Conservation (phyloP, 768 basidiomycete species). For the Boletus patriciae region DNA sequence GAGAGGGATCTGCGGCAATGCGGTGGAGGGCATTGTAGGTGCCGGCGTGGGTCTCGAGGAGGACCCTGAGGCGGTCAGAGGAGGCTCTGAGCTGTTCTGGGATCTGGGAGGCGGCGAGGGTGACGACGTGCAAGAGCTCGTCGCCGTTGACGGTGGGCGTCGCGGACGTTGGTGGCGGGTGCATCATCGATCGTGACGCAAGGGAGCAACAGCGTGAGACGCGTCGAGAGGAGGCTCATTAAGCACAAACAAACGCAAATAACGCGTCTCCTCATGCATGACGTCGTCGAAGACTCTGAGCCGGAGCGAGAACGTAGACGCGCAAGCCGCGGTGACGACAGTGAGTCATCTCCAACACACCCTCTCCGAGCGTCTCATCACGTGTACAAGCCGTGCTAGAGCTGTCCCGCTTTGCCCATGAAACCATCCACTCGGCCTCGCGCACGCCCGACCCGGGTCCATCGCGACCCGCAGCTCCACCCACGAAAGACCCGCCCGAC, state of each 20-base stretch:
- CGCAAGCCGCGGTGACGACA: background rate
- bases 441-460: background rate
- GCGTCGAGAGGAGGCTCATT: constrained; percentile 1
- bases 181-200: constrained; percentile 23
- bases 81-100: constrained; percentile 48
- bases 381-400: background rate
- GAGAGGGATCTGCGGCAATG: constrained; percentile 60
- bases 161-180: constrained; percentile 8
- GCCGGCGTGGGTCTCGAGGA: constrained; percentile 63
- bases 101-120: constrained; percentile 72
- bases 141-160: constrained; percentile 49
- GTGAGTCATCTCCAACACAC: background rate
- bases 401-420: constrained; percentile 45
- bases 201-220: background rate
- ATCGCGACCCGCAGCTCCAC: background rate
- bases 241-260: constrained; percentile 37
- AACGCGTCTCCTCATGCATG: constrained; percentile 43
- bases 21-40: constrained; percentile 70
- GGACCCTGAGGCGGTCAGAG: constrained; percentile 61
- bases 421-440: background rate
- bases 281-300: constrained; percentile 2
- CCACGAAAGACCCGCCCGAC: constrained; percentile 17
- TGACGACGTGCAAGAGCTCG: constrained; percentile 67
- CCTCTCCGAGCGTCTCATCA: background rate
- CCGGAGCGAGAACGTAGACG: background rate